These are phyloP conservation scores for Xylariaceae sp. DNA, from an alignment of 2,329 filamentous ascomycete genomes.

Conservation along the genomic window DNA sequence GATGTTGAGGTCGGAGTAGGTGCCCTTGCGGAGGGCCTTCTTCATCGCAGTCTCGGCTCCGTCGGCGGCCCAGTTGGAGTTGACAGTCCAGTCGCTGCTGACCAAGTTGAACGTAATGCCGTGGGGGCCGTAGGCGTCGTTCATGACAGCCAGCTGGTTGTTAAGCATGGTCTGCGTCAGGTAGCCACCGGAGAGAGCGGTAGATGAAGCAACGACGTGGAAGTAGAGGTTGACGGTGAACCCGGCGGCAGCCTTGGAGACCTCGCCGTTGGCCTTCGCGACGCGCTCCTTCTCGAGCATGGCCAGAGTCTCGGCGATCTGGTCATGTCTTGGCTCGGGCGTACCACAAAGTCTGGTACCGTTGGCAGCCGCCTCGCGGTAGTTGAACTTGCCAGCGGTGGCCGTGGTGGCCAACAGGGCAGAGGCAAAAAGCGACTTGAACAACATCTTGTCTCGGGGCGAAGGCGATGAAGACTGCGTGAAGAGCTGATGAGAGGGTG, in stretches of 20 bases:
- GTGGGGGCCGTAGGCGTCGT: conserved; percentile 40
- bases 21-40: conserved; percentile 41
- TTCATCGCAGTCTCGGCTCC: conserved; percentile 42
- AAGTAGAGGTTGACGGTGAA: conserved; percentile 38
- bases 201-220: conserved; percentile 34
- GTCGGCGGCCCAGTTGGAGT: conserved; percentile 43
- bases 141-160: conserved; percentile 43
- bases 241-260: conserved; percentile 14
- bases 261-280: conserved; percentile 19
- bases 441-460: conserved; percentile 20
- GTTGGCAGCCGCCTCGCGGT: conserved; percentile 9
- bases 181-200: conserved; percentile 31
- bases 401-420: conserved; percentile 23
- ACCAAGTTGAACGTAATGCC: conserved; percentile 43
- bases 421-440: conserved; percentile 18
- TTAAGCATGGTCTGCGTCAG: conserved; percentile 32
- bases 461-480: not conserved
- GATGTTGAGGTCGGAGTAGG: conserved; percentile 43
- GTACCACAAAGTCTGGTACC: conserved; percentile 25
- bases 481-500: too few relatives aligned
- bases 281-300: conserved; percentile 26
- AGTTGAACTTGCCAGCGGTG: conserved; percentile 18
- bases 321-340: conserved; percentile 25
- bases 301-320: conserved; percentile 21
- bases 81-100: conserved; percentile 42